phyloP scores from a whole-genome alignment of 345 rosid genomes.

The Laguncularia racemosa region DNA sequence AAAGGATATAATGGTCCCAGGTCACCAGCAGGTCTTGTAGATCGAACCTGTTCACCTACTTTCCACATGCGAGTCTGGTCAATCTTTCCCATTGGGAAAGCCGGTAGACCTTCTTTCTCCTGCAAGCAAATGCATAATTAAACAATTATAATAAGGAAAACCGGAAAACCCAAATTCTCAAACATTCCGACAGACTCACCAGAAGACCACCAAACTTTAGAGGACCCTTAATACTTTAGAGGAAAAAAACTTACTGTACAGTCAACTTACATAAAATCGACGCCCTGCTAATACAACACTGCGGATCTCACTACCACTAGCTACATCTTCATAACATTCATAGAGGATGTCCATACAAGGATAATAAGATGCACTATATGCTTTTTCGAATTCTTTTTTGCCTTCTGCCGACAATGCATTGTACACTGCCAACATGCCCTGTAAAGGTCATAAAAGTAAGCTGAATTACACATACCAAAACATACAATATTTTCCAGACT shows the following conservation, averaged over 20 bases:
- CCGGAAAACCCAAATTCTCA: neutral
- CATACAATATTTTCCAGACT: too few species aligned
- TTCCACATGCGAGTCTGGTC: conserved; percentile 98
- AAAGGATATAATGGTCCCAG: conserved; percentile 75
- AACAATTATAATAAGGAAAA: neutral
- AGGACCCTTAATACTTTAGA: neutral
- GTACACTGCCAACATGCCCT: conserved; percentile 94
- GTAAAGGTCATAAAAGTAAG: conserved; percentile 10
- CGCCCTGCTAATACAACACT: conserved; percentile 93
- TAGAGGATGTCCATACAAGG: conserved; percentile 89
- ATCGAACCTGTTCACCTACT: conserved; percentile 74
- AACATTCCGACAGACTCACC: neutral
- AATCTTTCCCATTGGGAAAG: conserved; percentile 96
- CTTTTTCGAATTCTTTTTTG: conserved; percentile 64
- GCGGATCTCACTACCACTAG: conserved; percentile 70
- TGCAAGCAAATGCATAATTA: conserved; percentile 14
- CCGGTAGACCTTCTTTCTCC: conserved; percentile 95
- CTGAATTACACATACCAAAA: neutral
- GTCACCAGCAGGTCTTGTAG: conserved; percentile 61
- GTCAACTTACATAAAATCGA: conserved; percentile 57
- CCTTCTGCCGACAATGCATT: conserved; percentile 70
- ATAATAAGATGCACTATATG: conserved; percentile 70
- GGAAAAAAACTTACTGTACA: too few species aligned
- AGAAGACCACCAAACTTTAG: neutral
- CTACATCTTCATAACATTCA: conserved; percentile 90